phyloP scores from a whole-genome alignment of 768 basidiomycete genomes.

The Tephrocybe rancida region DNA sequence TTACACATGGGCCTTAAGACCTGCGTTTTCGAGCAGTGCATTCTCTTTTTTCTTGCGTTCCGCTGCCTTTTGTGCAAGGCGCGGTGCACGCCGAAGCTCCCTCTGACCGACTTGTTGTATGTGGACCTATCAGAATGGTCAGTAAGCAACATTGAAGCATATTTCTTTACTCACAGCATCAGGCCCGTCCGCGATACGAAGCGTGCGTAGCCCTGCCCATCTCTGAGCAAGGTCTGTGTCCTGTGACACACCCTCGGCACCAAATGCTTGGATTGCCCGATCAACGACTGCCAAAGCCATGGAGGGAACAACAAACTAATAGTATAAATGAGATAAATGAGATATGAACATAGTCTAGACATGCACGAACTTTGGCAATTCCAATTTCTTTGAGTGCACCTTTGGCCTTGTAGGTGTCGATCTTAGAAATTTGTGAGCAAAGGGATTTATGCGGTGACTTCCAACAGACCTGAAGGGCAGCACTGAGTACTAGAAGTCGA shows the following conservation, averaged over 20 bases:
- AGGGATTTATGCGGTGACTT: neutral
- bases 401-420: constrained; percentile 90
- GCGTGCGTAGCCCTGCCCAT: constrained; percentile 83
- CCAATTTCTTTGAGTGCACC: constrained; percentile 97
- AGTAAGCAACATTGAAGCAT: constrained; percentile 18
- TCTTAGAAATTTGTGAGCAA: constrained; percentile 42
- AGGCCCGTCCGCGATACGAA: constrained; percentile 87
- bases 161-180: constrained; percentile 58
- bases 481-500: constrained; percentile 87
- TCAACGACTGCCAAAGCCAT: constrained; percentile 91
- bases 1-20: constrained; percentile 56
- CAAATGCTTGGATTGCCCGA: constrained; percentile 94
- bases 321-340: neutral
- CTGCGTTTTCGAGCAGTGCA: constrained; percentile 59
- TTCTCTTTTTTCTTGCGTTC: constrained; percentile 64
- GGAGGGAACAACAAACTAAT: constrained; percentile 88
- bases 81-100: constrained; percentile 80
- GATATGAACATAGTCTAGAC: neutral
- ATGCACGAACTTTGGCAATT: constrained; percentile 79
- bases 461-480: constrained; percentile 71
- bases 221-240: constrained; percentile 80
- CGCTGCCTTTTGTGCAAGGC: constrained; percentile 52
- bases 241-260: constrained; percentile 95
- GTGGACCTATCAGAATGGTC: constrained; percentile 61
- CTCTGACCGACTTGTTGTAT: constrained; percentile 93